These are phyloP conservation scores for Penicillium sp. DNA, from an alignment of 2,329 filamentous ascomycete species.

Conservation along the genomic window DNA sequence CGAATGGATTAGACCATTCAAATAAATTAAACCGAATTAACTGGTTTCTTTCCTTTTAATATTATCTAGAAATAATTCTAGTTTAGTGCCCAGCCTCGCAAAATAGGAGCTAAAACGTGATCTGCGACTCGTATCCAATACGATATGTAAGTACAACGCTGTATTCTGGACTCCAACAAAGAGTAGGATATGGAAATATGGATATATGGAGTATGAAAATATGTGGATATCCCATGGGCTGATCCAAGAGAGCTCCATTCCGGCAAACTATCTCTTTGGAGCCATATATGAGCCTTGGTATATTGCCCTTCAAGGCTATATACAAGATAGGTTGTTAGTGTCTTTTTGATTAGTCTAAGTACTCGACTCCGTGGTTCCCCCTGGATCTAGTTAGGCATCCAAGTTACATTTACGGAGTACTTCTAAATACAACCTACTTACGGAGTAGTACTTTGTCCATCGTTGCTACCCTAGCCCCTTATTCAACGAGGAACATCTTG, in stretches of 20 bases:
- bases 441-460: background rate
- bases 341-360: background rate
- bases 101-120: background rate
- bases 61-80: background rate
- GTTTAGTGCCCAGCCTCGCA: background rate
- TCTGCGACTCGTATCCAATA: background rate
- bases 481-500: conserved; percentile 9
- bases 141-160: background rate
- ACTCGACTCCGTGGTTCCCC: background rate
- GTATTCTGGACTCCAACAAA: background rate
- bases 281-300: background rate
- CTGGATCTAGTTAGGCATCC: background rate
- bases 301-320: background rate
- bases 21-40: background rate
- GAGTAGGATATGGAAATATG: background rate
- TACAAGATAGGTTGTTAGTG: too few relatives aligned
- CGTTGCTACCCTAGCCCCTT: background rate
- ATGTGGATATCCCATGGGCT: conserved; percentile 6
- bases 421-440: background rate
- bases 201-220: background rate
- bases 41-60: background rate
- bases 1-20: background rate
- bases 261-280: background rate
- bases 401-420: conserved; percentile 1
- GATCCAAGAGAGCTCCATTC: conserved; percentile 9